phyloP scores from a whole-genome alignment of 1,284 basidiomycete species.

The Rhodotorula glutinis region DNA sequence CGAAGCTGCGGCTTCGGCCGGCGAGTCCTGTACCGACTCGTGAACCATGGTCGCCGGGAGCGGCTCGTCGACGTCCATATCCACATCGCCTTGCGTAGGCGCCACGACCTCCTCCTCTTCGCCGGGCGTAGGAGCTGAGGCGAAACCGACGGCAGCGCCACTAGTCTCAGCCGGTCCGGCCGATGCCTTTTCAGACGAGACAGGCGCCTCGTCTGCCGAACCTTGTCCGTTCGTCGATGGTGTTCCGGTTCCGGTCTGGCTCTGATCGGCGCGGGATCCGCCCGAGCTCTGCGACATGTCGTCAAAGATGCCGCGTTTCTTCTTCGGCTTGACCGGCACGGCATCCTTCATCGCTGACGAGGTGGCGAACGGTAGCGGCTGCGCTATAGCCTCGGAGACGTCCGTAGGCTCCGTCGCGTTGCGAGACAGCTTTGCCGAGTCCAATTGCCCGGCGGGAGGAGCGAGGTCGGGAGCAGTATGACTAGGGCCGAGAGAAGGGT shows the following conservation, averaged over 20 bases:
- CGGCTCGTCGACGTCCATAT: constrained; percentile 18
- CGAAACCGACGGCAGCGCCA: too few species aligned
- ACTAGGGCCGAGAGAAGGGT: background rate
- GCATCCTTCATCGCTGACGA: constrained; percentile 13
- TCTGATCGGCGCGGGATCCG: background rate
- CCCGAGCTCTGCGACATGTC: constrained; percentile 15
- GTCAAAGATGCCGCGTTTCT: constrained; percentile 12
- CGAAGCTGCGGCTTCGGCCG: background rate
- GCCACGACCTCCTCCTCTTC: background rate
- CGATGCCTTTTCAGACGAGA: background rate
- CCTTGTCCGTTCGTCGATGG: background rate
- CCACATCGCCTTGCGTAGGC: background rate
- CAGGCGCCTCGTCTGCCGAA: constrained; percentile 1
- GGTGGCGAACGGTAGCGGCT: background rate
- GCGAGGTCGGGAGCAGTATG: constrained; percentile 4
- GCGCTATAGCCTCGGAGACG: background rate
- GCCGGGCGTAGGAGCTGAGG: background rate
- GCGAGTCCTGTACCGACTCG: background rate
- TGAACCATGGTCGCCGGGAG: background rate
- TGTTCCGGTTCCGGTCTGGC: background rate
- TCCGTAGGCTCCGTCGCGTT: background rate
- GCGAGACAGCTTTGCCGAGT: background rate
- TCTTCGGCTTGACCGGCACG: background rate
- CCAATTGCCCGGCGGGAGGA: background rate
- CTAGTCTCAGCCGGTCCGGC: too few species aligned